A percentile compares a stretch with the other conserved stretches of the same genome.
Evolutionary conservation across 352 stramenopile genomes (phyloP).

Genomic region (Globisporangium perplexum): DNA sequence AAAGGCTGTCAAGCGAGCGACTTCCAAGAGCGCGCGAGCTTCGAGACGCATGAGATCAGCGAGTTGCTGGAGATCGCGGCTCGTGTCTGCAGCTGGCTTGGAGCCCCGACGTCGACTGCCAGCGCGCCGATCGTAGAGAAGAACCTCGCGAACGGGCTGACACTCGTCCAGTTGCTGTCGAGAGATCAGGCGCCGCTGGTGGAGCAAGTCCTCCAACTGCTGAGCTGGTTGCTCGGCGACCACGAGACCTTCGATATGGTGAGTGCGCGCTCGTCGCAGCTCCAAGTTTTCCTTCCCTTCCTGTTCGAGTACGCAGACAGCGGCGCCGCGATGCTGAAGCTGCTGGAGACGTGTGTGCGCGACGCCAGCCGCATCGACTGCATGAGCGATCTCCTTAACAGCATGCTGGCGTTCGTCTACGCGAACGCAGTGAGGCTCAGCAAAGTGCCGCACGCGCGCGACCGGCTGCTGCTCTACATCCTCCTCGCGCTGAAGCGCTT

Average conservation of each 20-base stretch:
- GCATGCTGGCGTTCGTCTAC: conserved; percentile 39
- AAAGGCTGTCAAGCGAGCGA: conserved; percentile 29
- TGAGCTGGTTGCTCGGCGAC: conserved; percentile 24
- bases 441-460: conserved; percentile 20
- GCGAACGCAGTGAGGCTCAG: conserved; percentile 28
- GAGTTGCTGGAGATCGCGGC: conserved; percentile 25
- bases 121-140: conserved; percentile 10
- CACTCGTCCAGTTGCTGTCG: conserved; percentile 16
- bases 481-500: conserved; percentile 51
- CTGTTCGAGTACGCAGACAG: conserved; percentile 4
- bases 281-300: conserved; percentile 19
- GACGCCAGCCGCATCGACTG: conserved; percentile 18
- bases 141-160: conserved; percentile 21
- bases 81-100: conserved; percentile 12
- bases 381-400: conserved; percentile 29
- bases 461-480: conserved; percentile 43
- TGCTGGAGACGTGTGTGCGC: conserved; percentile 21
- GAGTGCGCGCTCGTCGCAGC: conserved; percentile 17
- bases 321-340: conserved; percentile 16
- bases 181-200: conserved; percentile 13
- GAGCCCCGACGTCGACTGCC: background rate
- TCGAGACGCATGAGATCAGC: conserved; percentile 23
- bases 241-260: conserved; percentile 24
- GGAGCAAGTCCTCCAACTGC: conserved; percentile 22
- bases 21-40: conserved; percentile 30